Percentiles rank a stretch among this genome's conserved stretches.
Evolutionary conservation across 169 alveolate species (phyloP).

Genomic region (Plasmodium gallinaceum): DNA sequence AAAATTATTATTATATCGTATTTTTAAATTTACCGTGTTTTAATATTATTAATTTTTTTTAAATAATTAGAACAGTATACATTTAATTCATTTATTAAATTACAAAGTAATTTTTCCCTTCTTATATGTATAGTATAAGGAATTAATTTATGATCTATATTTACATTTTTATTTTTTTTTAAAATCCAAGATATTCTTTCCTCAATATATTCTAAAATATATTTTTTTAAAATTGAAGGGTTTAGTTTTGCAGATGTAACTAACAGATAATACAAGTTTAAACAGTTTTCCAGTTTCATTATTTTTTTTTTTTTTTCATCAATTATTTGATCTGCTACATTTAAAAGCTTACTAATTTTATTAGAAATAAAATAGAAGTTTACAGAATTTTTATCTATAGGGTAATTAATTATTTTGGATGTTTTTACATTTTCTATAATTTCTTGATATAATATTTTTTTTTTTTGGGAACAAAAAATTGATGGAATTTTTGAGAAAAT

Average conservation of each 20-base stretch:
- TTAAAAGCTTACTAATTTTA: constrained; percentile 30
- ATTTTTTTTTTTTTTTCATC: neutral
- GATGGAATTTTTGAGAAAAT: constrained; percentile 34
- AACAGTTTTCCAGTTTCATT: constrained; percentile 6
- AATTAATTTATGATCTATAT: constrained; percentile 9
- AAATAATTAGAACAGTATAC: constrained; percentile 22
- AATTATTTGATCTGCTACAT: neutral
- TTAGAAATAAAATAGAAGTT: constrained; percentile 37
- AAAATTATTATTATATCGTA: no score
- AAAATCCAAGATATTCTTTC: constrained; percentile 10
- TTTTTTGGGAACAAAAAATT: constrained; percentile 22
- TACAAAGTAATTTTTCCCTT: constrained; percentile 32
- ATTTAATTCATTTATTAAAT: constrained; percentile 14
- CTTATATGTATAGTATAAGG: constrained; percentile 47
- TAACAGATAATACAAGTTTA: constrained; percentile 45
- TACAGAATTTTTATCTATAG: constrained; percentile 33
- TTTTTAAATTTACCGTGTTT: constrained; percentile 15
- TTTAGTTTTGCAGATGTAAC: constrained; percentile 32
- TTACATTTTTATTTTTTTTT: neutral
- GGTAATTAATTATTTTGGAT: constrained; percentile 35
- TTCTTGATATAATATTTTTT: constrained; percentile 18
- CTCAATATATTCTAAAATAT: constrained; percentile 32
- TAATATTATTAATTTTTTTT: constrained; percentile 33
- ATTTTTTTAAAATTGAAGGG: constrained; percentile 7
- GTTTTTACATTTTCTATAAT: constrained; percentile 22